Evolutionary conservation across 495 filamentous ascomycete species (phyloP).

Genomic region (Penicillium odoratum): DNA sequence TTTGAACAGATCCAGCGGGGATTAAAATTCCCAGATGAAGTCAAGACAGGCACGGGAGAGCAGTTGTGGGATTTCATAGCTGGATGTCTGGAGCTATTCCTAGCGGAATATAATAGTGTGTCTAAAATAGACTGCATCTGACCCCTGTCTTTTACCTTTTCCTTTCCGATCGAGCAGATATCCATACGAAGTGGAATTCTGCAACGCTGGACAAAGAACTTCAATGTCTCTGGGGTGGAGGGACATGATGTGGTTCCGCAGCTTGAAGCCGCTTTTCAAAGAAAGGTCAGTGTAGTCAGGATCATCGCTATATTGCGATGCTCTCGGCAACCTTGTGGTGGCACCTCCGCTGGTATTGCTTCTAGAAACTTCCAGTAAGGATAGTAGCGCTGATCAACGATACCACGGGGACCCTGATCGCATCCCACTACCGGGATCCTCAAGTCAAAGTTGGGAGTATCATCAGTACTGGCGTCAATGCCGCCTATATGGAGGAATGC

Average conservation of each 20-base stretch:
- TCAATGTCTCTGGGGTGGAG: conserved; percentile 88
- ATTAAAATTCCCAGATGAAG: conserved; percentile 82
- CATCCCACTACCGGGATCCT: conserved; percentile 83
- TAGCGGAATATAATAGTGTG: conserved; percentile 73
- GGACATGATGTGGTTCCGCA: conserved; percentile 87
- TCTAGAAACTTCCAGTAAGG: conserved; percentile 75
- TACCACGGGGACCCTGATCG: conserved; percentile 91
- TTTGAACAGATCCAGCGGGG: conserved; percentile 94
- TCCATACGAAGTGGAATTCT: conserved; percentile 87
- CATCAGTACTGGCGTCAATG: conserved; percentile 95
- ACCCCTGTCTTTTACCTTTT: conserved; percentile 91
- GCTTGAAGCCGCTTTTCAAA: conserved; percentile 76
- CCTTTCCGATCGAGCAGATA: conserved; percentile 85
- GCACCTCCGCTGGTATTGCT: background rate
- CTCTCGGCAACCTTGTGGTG: too few relatives aligned
- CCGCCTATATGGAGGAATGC: conserved; percentile 90
- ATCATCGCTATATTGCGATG: too few relatives aligned
- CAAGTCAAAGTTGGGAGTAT: conserved; percentile 89
- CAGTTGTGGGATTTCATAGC: conserved; percentile 92
- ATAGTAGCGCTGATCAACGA: conserved; percentile 90
- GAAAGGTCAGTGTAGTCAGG: conserved; percentile 48
- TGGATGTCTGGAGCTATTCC: conserved; percentile 81
- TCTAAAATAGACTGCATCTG: conserved; percentile 50
- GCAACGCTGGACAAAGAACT: conserved; percentile 96
- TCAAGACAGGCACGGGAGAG: conserved; percentile 78